Evolutionary conservation across 2,329 filamentous ascomycete species (phyloP).

Genomic region (Epichloe festucae): DNA sequence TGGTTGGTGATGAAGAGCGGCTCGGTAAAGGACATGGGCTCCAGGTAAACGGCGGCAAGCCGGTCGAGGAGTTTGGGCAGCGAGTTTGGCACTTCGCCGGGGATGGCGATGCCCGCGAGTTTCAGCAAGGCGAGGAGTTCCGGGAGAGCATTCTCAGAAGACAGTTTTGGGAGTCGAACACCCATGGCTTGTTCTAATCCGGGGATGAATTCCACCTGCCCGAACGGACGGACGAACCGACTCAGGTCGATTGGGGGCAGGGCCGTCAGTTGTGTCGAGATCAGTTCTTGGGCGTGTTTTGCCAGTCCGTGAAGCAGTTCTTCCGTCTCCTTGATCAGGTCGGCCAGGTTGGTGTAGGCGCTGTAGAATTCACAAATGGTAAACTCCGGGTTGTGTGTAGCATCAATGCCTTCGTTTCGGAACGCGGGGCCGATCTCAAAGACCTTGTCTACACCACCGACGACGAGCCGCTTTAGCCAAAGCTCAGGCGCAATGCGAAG

Average conservation of each 20-base stretch:
- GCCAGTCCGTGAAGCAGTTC: conserved; percentile 50
- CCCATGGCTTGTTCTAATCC: conserved; percentile 58
- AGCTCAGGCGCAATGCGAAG: conserved; percentile 88
- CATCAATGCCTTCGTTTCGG: conserved; percentile 84
- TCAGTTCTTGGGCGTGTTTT: conserved; percentile 33
- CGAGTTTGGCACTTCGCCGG: conserved; percentile 48
- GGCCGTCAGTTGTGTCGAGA: conserved; percentile 30
- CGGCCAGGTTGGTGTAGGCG: conserved; percentile 63
- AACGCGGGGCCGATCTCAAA: conserved; percentile 92
- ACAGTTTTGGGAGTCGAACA: conserved; percentile 51
- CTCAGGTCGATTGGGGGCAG: conserved; percentile 35
- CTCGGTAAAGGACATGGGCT: conserved; percentile 52
- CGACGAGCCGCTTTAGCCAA: conserved; percentile 83
- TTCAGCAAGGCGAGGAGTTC: conserved; percentile 39
- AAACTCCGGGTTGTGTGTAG: conserved; percentile 93
- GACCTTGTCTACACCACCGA: conserved; percentile 76
- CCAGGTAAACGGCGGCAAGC: conserved; percentile 63
- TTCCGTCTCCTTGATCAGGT: conserved; percentile 67
- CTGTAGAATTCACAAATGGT: conserved; percentile 96
- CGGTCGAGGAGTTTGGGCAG: conserved; percentile 65
- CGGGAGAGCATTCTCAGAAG: conserved; percentile 38
- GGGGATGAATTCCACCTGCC: conserved; percentile 68
- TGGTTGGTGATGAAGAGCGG: conserved; percentile 85
- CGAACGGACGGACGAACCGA: conserved; percentile 43
- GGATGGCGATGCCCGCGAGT: conserved; percentile 50